Evolutionary conservation across 805 yeast species (phyloP).

Genomic region (Cyberlindnera americana): DNA sequence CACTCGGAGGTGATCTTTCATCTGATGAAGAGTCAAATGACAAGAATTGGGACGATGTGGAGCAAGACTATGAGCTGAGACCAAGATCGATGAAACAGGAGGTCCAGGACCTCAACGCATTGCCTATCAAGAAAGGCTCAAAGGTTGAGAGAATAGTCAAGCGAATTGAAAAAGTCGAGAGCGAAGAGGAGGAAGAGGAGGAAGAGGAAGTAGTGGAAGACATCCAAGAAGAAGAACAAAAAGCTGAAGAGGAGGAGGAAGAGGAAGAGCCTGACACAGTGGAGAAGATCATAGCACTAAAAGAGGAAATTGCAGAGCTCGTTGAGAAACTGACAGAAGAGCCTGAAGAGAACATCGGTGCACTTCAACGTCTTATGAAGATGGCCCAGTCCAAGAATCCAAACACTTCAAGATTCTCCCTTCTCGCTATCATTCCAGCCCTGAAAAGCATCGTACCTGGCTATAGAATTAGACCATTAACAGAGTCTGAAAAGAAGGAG

Average conservation of each 20-base stretch:
- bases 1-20: conserved; percentile 10
- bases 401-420: conserved; percentile 64
- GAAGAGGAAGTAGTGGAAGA: conserved; percentile 27
- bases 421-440: conserved; percentile 77
- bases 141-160: conserved; percentile 62
- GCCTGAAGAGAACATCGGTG: conserved; percentile 78
- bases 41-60: conserved; percentile 60
- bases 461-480: conserved; percentile 76
- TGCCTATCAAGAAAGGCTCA: conserved; percentile 82
- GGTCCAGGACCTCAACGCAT: conserved; percentile 53
- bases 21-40: conserved; percentile 5
- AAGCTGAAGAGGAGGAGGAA: conserved; percentile 13
- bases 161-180: conserved; percentile 22
- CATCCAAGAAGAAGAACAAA: conserved; percentile 27
- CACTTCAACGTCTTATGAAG: conserved; percentile 61
- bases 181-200: conserved; percentile 25
- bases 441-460: conserved; percentile 86
- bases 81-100: conserved; percentile 57
- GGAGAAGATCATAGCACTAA: conserved; percentile 55
- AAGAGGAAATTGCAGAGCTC: conserved; percentile 79
- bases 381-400: conserved; percentile 68
- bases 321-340: conserved; percentile 79
- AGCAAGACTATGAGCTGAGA: conserved; percentile 70
- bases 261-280: conserved; percentile 42
- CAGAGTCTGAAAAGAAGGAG: conserved; percentile 77